Evolutionary conservation across 345 rosid genomes (phyloP), one percentile per base, ranked within the genome.

Genomic region (Boechera retrofracta): DNA sequence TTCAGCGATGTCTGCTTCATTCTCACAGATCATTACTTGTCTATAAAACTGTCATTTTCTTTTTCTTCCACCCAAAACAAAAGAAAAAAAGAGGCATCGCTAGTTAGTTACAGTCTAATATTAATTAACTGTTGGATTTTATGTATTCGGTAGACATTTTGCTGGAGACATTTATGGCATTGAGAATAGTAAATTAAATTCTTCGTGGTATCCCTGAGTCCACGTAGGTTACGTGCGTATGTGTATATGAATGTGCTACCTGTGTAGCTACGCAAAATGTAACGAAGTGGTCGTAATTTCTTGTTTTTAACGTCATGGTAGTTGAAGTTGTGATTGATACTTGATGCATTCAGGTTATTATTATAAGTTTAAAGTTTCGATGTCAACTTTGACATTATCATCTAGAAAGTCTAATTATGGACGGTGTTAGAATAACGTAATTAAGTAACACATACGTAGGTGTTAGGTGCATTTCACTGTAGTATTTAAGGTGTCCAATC

Each of bases 191-290:
- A 9, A 38, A 35, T 39, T 12, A 38, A 29, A 18, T 16, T 60
- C 32, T 69, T 54, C 7, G 44, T 54, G 57, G 61, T 70, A 77
- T 63, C 15, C 56, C 12, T 6, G 29, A 18, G 64, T 63, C 71
- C 71, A 77, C 75, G 70, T 44, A 53, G 11, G 26, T 10, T 48
- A 49, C 54, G 44, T 36, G 39, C 4, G 33, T 21, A 57, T 53
- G 41, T 59, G 73, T 58, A 47, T 24, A 31, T 69, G 70, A 62
- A 68, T 15, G 55, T 44, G 71, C 39, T 69, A 69, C 69, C 57
- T 61, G 36, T 72, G 41, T 68, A 59, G 62, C 45, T 51, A 28
- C 63, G 18, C 6, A 16, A 67, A 29, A 45, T 56, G 21, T 42
- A 45, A 15, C 5, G 35, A 57, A 74, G 58, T 47, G 9, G 26